These are phyloP conservation scores for Castanopsis chinensis DNA, from an alignment of 306 rosid species.

Conservation along the genomic window DNA sequence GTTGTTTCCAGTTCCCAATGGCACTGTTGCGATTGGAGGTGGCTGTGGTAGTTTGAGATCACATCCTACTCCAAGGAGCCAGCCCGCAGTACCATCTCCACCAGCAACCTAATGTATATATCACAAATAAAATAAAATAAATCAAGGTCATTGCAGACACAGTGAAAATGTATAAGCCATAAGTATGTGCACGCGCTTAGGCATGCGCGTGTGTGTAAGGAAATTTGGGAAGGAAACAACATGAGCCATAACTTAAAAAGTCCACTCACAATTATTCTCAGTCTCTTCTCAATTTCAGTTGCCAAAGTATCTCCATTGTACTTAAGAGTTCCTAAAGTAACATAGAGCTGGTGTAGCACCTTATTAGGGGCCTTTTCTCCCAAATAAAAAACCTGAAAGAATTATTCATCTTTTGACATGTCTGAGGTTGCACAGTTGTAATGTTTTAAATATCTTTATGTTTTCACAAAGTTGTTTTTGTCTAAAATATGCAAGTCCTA, in stretches of 20 bases:
- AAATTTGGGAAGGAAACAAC: neutral
- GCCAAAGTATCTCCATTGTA: slow-evolving; percentile 55
- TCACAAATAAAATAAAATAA: slow-evolving; percentile 3
- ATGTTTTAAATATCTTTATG: too few relatives aligned
- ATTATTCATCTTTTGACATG: too few relatives aligned
- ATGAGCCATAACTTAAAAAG: neutral
- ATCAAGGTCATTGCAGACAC: slow-evolving; percentile 5
- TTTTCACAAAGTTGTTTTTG: too few relatives aligned
- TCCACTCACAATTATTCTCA: slow-evolving; percentile 69
- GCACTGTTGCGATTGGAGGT: slow-evolving; percentile 73
- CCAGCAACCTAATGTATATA: slow-evolving; percentile 66
- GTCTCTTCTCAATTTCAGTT: slow-evolving; percentile 52
- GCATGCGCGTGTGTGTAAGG: neutral
- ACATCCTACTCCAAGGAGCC: slow-evolving; percentile 80
- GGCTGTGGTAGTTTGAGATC: slow-evolving; percentile 68
- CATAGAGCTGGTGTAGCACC: slow-evolving; percentile 75
- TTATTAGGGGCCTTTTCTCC: slow-evolving; percentile 67
- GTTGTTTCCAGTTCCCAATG: slow-evolving; percentile 79
- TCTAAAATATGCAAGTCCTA: too few relatives aligned
- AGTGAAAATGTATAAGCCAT: neutral
- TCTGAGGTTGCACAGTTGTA: too few relatives aligned
- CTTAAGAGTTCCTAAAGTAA: slow-evolving; percentile 55
- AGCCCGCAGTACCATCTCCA: slow-evolving; percentile 87
- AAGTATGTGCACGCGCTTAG: neutral
- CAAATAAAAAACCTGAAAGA: slow-evolving; percentile 74